Conservation (phyloP, 106 monocot genomes). For the Hemerocallis citrina region DNA sequence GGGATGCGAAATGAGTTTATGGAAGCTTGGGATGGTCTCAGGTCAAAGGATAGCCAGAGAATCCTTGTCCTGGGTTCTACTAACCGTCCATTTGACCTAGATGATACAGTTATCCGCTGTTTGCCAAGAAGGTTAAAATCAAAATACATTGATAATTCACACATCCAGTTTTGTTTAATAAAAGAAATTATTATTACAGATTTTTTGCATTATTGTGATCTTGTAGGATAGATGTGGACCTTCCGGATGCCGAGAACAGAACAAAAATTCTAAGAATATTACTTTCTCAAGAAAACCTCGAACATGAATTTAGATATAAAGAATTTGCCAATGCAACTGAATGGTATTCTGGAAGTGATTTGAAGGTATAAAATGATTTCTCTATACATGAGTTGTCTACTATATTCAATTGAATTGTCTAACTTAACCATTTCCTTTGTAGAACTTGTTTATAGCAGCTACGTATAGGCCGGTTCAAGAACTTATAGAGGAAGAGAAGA, state of each 20-base stretch:
- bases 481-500: conserved; percentile 81
- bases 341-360: conserved; percentile 98
- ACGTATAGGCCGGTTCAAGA: conserved; percentile 97
- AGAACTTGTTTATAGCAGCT: conserved; percentile 95
- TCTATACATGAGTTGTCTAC: background rate
- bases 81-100: conserved; percentile 97
- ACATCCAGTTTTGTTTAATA: background rate
- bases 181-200: background rate
- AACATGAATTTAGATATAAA: conserved; percentile 48
- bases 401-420: background rate
- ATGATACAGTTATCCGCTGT: conserved; percentile 97
- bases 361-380: conserved; percentile 47
- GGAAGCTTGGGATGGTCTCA: conserved; percentile 98
- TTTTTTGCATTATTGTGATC: background rate
- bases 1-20: conserved; percentile 96
- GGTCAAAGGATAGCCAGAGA: conserved; percentile 89
- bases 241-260: conserved; percentile 79
- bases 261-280: conserved; percentile 75
- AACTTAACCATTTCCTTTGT: conserved; percentile 14
- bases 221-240: conserved; percentile 84
- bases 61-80: conserved; percentile 95
- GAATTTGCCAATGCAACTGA: conserved; percentile 91
- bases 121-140: conserved; percentile 80
- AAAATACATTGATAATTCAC: background rate
- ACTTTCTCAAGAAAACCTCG: conserved; percentile 72